Base-by-base conservation (phyloP, 2,329 filamentous ascomycete genomes). In the Sporothrix brunneoviolacea region DNA sequence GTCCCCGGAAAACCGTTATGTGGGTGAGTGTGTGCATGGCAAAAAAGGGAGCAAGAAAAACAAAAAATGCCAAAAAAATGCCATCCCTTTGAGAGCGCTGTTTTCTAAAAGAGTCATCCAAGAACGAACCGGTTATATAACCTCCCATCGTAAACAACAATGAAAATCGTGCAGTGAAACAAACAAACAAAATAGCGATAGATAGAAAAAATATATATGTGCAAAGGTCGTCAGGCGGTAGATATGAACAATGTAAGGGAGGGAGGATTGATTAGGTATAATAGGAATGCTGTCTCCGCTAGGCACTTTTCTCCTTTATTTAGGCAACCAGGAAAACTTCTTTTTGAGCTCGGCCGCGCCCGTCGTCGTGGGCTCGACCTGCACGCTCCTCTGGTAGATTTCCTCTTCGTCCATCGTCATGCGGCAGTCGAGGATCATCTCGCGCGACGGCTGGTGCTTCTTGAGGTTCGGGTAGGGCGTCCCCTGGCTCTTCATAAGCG, bases 401-500 rank as follows among this genome's bases (percentile, higher is more conserved):
- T 84, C 80, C 79, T 96, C 91, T 60, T 95, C 89, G 68, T 95
- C 90, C 50, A 83, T 85, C 39, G 82, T 76, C 70, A 96, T 85
- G 61, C 83, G 82, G 58, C 87, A 86, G 61, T 94, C 88, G 56
- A 96, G 68, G 50, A 96, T 82, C 60, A 95, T 67, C 59, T 87
- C 83, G 60, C 83, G 77, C 4, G 87, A 80, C 48, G 79, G 75
- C 53, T 91, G 84, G 60, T 86, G 83, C 60, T 77, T 83, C 30
- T 73, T 71, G 55, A 91, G 71, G 55, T 83, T 85, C 22, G 82
- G 79, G 60, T 96, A 96, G 5, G 89, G 83, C 43, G 82, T 82
- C 48, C 87, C 86, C 67, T 97, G 91, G 61, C 91, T 95, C 68
- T 84, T 86, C 78, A 96, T 94, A 49, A 98, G 83, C 2, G 88